Evolutionary conservation across 192 early-diverging fungal species (phyloP).

Genomic region (Backusella sp.): DNA sequence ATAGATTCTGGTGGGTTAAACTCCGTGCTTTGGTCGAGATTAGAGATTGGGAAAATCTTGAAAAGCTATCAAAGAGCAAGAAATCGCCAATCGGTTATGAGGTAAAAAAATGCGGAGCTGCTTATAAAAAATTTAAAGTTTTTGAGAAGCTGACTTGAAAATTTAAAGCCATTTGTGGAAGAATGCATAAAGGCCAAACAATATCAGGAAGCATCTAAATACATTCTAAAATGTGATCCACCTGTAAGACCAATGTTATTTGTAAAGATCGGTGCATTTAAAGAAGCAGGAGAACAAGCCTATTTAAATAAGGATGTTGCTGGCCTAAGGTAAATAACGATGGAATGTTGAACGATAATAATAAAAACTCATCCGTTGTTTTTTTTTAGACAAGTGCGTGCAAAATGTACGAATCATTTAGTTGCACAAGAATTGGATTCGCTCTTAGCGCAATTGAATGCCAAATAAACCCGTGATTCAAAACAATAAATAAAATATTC

Average conservation of each 20-base stretch:
- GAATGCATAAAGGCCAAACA: constrained; percentile 77
- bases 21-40: constrained; percentile 76
- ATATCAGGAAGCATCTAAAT: constrained; percentile 73
- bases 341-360: background rate
- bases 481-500: background rate
- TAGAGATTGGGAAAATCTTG: constrained; percentile 86
- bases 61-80: constrained; percentile 71
- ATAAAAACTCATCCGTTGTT: background rate
- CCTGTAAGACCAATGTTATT: constrained; percentile 58
- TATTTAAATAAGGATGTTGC: constrained; percentile 61
- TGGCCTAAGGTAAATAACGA: constrained; percentile 44
- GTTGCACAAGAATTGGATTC: constrained; percentile 47
- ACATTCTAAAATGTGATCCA: constrained; percentile 71
- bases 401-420: constrained; percentile 44
- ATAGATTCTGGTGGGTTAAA: constrained; percentile 89
- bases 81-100: constrained; percentile 82
- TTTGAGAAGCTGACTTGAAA: background rate
- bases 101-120: constrained; percentile 17
- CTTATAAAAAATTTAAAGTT: background rate
- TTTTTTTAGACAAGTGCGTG: constrained; percentile 36
- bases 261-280: constrained; percentile 70
- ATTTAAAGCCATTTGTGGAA: constrained; percentile 69
- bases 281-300: constrained; percentile 72
- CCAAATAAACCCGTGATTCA: constrained; percentile 26
- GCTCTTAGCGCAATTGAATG: constrained; percentile 37